These are phyloP conservation scores for Penicillium paxilli DNA, from an alignment of 495 filamentous ascomycete genomes.

Conservation along the genomic window DNA sequence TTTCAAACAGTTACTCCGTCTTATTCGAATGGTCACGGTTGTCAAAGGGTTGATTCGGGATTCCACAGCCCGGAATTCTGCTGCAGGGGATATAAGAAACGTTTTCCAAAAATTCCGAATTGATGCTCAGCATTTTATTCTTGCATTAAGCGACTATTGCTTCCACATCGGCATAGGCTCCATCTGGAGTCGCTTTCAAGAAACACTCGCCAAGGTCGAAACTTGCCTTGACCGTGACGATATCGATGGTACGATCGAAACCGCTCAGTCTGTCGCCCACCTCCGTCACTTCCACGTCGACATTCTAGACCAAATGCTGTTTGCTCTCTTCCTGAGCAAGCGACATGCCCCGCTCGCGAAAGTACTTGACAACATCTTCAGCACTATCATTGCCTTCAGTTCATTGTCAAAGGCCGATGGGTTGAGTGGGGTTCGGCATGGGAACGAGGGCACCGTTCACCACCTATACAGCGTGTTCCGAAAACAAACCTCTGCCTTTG, in stretches of 20 bases:
- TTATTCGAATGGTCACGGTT: constrained; percentile 78
- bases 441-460: constrained; percentile 43
- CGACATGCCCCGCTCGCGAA: constrained; percentile 61
- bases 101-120: constrained; percentile 63
- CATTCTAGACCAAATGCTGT: constrained; percentile 78
- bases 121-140: constrained; percentile 77
- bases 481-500: constrained; percentile 68
- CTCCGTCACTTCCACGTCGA: constrained; percentile 72
- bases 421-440: constrained; percentile 33
- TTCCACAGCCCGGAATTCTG: constrained; percentile 43
- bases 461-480: constrained; percentile 63
- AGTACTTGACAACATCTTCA: constrained; percentile 77
- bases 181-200: constrained; percentile 69
- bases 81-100: constrained; percentile 39
- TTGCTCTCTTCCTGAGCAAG: constrained; percentile 63
- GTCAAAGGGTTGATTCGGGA: constrained; percentile 69
- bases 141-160: constrained; percentile 67
- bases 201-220: constrained; percentile 64
- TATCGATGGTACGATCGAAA: constrained; percentile 49
- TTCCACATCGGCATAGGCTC: constrained; percentile 72
- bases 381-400: constrained; percentile 67
- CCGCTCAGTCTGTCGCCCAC: constrained; percentile 56
- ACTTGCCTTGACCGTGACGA: constrained; percentile 48
- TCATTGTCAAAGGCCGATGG: constrained; percentile 47
- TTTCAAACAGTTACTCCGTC: constrained; percentile 74